Conservation (phyloP, 345 rosid genomes). For the Gossypium australe region DNA sequence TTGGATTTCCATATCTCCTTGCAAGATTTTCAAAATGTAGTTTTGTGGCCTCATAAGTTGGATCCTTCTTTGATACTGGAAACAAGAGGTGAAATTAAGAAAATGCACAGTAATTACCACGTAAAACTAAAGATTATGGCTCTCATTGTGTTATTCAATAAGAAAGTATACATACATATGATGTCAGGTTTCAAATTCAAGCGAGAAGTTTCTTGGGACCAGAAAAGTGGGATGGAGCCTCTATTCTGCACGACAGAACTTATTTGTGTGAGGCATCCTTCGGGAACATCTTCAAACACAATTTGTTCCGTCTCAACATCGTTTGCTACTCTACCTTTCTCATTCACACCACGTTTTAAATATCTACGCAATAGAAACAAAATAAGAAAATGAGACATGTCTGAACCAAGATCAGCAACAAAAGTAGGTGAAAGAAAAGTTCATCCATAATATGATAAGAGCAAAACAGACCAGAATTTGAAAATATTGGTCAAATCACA, state of each 20-base stretch:
- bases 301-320: constrained; percentile 99
- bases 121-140: background rate
- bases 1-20: constrained; percentile 87
- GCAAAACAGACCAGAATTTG: background rate
- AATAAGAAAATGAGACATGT: constrained; percentile 12
- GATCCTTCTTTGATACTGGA: constrained; percentile 78
- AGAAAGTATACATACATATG: constrained; percentile 48
- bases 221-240: constrained; percentile 94
- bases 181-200: constrained; percentile 86
- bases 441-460: background rate
- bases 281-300: constrained; percentile 72
- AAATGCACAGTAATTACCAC: background rate
- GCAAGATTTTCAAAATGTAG: constrained; percentile 91
- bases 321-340: constrained; percentile 94
- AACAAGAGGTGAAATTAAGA: constrained; percentile 25
- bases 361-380: constrained; percentile 43
- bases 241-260: constrained; percentile 93
- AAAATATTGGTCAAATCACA: background rate
- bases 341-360: constrained; percentile 88
- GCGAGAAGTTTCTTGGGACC: constrained; percentile 96
- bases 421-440: background rate
- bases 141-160: constrained; percentile 3
- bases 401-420: constrained; percentile 9
- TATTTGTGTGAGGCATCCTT: constrained; percentile 51
- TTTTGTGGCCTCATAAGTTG: constrained; percentile 68